These are phyloP conservation scores for Pseudotsuga menziesii DNA, from an alignment of 75 land plant species.

Conservation along the genomic window DNA sequence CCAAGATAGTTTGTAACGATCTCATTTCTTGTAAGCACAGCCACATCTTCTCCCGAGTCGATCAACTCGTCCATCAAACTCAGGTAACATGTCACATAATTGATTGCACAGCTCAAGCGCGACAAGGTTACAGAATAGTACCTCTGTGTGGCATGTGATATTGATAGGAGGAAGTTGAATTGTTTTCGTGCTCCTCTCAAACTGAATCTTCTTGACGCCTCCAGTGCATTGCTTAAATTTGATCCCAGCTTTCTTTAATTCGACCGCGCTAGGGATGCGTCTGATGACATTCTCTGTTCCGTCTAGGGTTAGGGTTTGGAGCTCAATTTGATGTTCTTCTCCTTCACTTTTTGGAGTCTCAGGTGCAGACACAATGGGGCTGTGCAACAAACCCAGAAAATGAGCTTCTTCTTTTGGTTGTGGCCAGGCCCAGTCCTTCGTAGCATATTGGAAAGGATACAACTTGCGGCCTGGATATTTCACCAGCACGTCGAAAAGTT, in stretches of 20 bases:
- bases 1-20: conserved; percentile 57
- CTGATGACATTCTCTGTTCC: conserved; percentile 30
- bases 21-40: conserved; percentile 38
- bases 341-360: not conserved
- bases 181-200: conserved; percentile 24
- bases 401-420: conserved; percentile 14
- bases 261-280: conserved; percentile 41
- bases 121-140: conserved; percentile 52
- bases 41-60: conserved; percentile 40
- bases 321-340: conserved; percentile 4
- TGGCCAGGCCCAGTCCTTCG: not conserved
- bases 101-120: conserved; percentile 58
- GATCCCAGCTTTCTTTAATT: conserved; percentile 46
- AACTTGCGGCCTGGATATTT: too few species aligned
- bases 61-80: conserved; percentile 62
- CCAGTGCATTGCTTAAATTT: conserved; percentile 31
- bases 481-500: too few species aligned
- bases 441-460: not conserved
- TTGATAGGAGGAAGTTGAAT: conserved; percentile 38
- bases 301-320: conserved; percentile 17
- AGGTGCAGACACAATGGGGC: conserved; percentile 20
- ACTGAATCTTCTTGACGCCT: conserved; percentile 43
- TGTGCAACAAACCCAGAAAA: conserved; percentile 25
- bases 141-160: conserved; percentile 29
- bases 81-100: conserved; percentile 38